Base-by-base conservation (phyloP, 1,284 basidiomycete genomes). In the Tilletia walkeri region DNA sequence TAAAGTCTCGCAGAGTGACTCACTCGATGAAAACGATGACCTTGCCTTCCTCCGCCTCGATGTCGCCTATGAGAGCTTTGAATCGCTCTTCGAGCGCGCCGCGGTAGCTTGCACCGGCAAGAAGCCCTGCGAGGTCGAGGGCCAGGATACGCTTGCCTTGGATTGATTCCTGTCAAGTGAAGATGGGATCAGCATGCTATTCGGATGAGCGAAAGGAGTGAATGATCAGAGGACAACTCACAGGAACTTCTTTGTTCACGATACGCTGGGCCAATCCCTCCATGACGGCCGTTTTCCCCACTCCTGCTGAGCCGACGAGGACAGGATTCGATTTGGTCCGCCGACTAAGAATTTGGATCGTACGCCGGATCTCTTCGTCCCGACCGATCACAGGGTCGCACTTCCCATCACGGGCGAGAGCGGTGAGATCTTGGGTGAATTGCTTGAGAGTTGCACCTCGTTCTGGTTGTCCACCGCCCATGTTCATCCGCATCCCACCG, bases 71-170 rank as follows among this genome's bases (percentile, higher is more conserved):
- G 5, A 95, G 86, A 0, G 89, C 89, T 82, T 93, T 94, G 87
- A 95, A 94, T 78, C 93, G 93, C 82, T 92, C 92, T 78, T 96
- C 94, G 72, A 95, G 95, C 73, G 92, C 90, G 1, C 94, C 94
- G 41, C 93, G 89, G 65, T 95, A 90, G 0, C 92, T 92, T 0
- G 93, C 92, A 2, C 93, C 93, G 14, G 91, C 92, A 85, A 95
- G 88, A 34, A 95, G 88, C 1, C 89, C 88, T 0, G 92, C 88
- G 1, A 95, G 86, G 83, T 95, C 93, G 66, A 95, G 88, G 54
- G 70, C 69, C 36, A 68, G 92, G 54, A 24, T 86, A 94, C 72
- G 69, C 67, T 80, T 80, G 66, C 71, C 74, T 63, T 75, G 72
- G 66, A 80, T 68, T 18, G 75, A 76, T 68, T 78, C 94, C 12